Percentiles rank a stretch among this genome's conserved stretches.
These are phyloP conservation scores for Puccinellia tenuiflora DNA, from an alignment of 176 grass and related monocot genomes.

Conservation along the genomic window DNA sequence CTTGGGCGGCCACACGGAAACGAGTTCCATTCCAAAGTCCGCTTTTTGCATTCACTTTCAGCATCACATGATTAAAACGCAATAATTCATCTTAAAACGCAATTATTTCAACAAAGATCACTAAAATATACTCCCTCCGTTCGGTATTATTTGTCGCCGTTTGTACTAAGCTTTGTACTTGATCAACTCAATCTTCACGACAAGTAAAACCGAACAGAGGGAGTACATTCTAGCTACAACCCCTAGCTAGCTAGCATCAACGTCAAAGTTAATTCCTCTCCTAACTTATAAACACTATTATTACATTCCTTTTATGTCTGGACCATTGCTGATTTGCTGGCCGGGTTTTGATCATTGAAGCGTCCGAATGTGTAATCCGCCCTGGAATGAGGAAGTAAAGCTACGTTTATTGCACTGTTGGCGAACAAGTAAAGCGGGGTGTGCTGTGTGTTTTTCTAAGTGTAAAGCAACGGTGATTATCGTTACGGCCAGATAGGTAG, in stretches of 20 bases:
- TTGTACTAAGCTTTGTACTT: too few relatives aligned
- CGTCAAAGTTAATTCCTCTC: background rate
- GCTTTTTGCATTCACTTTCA: background rate
- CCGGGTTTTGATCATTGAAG: background rate
- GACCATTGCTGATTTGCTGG: background rate
- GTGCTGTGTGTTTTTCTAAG: background rate
- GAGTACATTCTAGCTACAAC: background rate
- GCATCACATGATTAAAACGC: background rate
- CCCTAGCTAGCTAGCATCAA: background rate
- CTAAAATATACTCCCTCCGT: background rate
- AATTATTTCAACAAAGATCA: background rate
- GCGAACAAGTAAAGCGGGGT: conserved; percentile 23
- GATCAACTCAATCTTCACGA: too few relatives aligned
- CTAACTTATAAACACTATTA: background rate
- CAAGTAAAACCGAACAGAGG: too few relatives aligned
- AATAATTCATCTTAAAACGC: background rate
- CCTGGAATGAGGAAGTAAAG: background rate
- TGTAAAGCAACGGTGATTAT: conserved; percentile 37
- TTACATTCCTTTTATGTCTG: background rate
- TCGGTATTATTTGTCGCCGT: too few relatives aligned
- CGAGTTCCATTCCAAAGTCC: background rate
- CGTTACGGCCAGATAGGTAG: background rate
- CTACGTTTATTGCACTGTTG: background rate
- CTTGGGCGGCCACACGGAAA: background rate
- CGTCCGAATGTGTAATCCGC: background rate